Evolutionary conservation across 1,284 basidiomycete genomes (phyloP).

Genomic region (Sanghuangporus weigelae): DNA sequence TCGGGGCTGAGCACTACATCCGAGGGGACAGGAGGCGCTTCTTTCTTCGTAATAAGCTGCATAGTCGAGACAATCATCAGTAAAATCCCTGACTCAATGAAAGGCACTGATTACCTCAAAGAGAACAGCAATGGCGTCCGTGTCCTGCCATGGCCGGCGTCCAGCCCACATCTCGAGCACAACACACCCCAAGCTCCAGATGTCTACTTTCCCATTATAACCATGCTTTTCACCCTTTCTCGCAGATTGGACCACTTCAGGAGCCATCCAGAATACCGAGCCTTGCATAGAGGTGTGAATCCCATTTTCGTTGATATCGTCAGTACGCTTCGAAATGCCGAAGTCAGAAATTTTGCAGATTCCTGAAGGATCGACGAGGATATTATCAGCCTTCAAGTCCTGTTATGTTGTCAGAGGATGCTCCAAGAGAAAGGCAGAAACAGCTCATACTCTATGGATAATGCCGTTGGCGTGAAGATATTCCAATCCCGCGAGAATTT

Average conservation of each 20-base stretch:
- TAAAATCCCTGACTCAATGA: background rate
- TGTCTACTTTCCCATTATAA: conserved; percentile 96
- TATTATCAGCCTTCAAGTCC: conserved; percentile 98
- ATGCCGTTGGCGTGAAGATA: conserved; percentile 93
- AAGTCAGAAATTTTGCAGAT: conserved; percentile 99
- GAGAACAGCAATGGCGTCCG: conserved; percentile 90
- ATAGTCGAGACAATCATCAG: background rate
- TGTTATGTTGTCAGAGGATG: conserved; percentile 34
- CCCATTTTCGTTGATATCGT: conserved; percentile 81
- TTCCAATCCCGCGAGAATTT: conserved; percentile 89
- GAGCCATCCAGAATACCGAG: conserved; percentile 99
- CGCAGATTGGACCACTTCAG: conserved; percentile 86
- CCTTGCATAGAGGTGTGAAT: conserved; percentile 91
- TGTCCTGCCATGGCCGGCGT: conserved; percentile 86
- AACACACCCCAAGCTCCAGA: conserved; percentile 97
- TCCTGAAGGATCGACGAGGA: conserved; percentile 90
- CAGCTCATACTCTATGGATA: conserved; percentile 74
- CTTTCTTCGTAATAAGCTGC: conserved; percentile 77
- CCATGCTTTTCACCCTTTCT: conserved; percentile 52
- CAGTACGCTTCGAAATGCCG: conserved; percentile 89
- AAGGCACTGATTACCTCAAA: conserved; percentile 61
- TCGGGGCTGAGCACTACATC: conserved; percentile 72
- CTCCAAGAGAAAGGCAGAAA: background rate
- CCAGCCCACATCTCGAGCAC: conserved; percentile 99
- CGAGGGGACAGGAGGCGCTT: conserved; percentile 85